A percentile compares a stretch with the other conserved stretches of the same genome.
These are phyloP conservation scores for Middelhovenomyces tepae DNA, from an alignment of 805 yeast genomes.

Conservation along the genomic window DNA sequence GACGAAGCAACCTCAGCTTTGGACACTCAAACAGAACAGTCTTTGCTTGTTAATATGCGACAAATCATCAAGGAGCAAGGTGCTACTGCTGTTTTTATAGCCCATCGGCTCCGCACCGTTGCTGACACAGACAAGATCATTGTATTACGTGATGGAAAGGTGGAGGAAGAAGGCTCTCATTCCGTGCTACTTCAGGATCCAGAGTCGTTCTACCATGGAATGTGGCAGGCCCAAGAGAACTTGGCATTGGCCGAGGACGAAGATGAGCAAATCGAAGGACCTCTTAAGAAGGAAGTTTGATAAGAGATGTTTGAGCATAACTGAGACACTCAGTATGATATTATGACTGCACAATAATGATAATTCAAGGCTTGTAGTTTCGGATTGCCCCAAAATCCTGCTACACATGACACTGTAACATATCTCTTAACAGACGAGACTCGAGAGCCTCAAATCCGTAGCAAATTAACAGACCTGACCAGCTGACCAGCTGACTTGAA, in stretches of 20 bases:
- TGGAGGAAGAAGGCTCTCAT: conserved; percentile 86
- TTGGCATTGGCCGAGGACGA: neutral
- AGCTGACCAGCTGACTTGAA: too few species aligned
- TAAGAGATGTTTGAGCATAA: too few species aligned
- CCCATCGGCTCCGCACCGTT: conserved; percentile 87
- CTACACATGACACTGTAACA: too few species aligned
- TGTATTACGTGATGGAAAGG: conserved; percentile 69
- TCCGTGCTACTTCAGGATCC: conserved; percentile 43
- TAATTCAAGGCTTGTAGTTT: too few species aligned
- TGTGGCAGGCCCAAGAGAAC: conserved; percentile 87
- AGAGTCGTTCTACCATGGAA: conserved; percentile 59
- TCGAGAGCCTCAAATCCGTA: too few species aligned
- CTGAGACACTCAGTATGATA: too few species aligned
- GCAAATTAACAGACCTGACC: too few species aligned
- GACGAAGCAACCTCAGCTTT: conserved; percentile 95
- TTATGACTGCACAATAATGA: too few species aligned
- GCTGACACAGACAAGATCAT: conserved; percentile 91
- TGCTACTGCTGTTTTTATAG: conserved; percentile 81
- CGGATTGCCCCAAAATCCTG: too few species aligned
- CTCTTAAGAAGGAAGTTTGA: too few species aligned
- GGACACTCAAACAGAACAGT: conserved; percentile 93
- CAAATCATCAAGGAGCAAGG: conserved; percentile 47
- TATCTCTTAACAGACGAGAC: too few species aligned
- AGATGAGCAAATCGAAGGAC: too few species aligned
- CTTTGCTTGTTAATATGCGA: conserved; percentile 66